Evolutionary conservation across 768 basidiomycete genomes (phyloP), one percentile per base, ranked within the genome.

Genomic region (Cystobasidiopsis lactophilus): DNA sequence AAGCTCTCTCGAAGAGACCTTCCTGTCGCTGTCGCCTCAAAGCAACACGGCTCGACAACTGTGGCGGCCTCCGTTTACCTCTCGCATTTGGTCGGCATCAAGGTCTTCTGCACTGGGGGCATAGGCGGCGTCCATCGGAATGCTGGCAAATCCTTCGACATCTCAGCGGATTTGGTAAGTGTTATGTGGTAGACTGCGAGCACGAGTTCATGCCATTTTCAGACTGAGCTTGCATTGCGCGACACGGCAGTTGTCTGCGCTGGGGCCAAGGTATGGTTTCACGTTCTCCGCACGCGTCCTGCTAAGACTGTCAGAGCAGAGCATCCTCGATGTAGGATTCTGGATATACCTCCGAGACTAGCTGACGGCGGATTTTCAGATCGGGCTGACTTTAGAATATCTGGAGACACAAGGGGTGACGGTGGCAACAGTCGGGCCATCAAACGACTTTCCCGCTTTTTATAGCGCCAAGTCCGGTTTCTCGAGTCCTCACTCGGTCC

Each of bases 131-230:
- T 88, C 2, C 86, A 82, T 65, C 72, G 81, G 1, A 78, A 78
- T 9, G 82, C 76, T 31, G 76, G 81, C 70, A 71, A 72, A 93
- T 85, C 84, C 18, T 77, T 96, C 77, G 91, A 98, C 62, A 71
- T 98, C 27, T 95, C 91, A 16, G 86, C 91, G 16, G 91, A 98
- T 65, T 71, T 98, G 16, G 78, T 79, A n/a, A n/a, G n/a, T n/a
- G n/a, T n/a, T n/a, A n/a, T n/a, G n/a, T n/a, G n/a, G n/a, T n/a
- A n/a, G n/a, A n/a, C n/a, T n/a, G n/a, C n/a, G n/a, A n/a, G n/a
- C n/a, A n/a, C n/a, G n/a, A n/a, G n/a, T n/a, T n/a, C n/a, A n/a
- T n/a, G n/a, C n/a, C n/a, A n/a, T n/a, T n/a, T n/a, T n/a, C n/a
- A n/a, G n/a, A n/a, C n/a, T n/a, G n/a, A n/a, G n/a, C n/a, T n/a